These are phyloP conservation scores for Alternaria postmessia DNA, from an alignment of 2,329 filamentous ascomycete species.

Conservation along the genomic window DNA sequence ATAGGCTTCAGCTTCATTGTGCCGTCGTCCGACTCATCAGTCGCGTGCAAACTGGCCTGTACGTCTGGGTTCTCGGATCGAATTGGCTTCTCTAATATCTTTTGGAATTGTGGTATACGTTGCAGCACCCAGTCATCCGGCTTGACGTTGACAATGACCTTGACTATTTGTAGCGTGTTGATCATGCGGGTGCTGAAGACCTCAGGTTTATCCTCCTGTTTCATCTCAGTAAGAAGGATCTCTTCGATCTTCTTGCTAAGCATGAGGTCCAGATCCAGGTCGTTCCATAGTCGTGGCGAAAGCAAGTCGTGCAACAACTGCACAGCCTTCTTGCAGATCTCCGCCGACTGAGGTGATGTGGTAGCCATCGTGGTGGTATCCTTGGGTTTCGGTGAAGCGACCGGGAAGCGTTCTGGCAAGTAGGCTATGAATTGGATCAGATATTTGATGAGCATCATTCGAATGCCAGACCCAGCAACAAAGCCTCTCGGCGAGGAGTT, in stretches of 20 bases:
- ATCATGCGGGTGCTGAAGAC: constrained; percentile 86
- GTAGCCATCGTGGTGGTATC: constrained; percentile 41
- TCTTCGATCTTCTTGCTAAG: constrained; percentile 90
- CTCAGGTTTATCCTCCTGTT: constrained; percentile 63
- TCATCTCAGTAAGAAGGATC: constrained; percentile 76
- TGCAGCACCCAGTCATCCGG: constrained; percentile 88
- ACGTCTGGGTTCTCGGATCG: constrained; percentile 90
- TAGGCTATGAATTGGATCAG: constrained; percentile 94
- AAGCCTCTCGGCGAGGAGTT: constrained; percentile 59
- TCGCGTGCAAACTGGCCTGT: constrained; percentile 86
- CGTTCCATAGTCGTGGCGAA: constrained; percentile 87
- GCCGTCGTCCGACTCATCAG: constrained; percentile 74
- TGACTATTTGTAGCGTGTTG: constrained; percentile 91
- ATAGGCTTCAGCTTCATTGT: constrained; percentile 71
- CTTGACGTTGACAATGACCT: constrained; percentile 87
- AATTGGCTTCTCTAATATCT: constrained; percentile 86
- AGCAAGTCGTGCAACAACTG: constrained; percentile 83
- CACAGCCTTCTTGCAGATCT: constrained; percentile 87
- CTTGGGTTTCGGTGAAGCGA: constrained; percentile 60
- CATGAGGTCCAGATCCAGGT: constrained; percentile 83
- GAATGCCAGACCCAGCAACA: constrained; percentile 62
- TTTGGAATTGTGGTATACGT: constrained; percentile 80
- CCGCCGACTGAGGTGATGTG: constrained; percentile 65
- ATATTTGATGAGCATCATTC: constrained; percentile 89
- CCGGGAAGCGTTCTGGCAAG: constrained; percentile 82